Evolutionary conservation across 2,329 filamentous ascomycete genomes (phyloP).

Genomic region (Trichocomaceae sp.): DNA sequence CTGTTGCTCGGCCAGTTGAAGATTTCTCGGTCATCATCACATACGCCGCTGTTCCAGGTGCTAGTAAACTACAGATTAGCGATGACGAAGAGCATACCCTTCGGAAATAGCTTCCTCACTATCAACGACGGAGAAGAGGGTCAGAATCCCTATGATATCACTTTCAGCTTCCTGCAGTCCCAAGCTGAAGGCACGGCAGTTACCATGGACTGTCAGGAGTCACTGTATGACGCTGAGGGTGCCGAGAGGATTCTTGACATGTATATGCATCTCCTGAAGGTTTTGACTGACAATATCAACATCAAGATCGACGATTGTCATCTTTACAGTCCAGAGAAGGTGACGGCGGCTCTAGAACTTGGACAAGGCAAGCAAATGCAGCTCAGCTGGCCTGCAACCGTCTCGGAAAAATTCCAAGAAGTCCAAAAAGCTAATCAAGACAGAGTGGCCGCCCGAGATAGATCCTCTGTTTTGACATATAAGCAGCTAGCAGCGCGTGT

Average conservation of each 20-base stretch:
- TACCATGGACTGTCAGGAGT: background rate
- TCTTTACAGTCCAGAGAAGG: slow-evolving; percentile 13
- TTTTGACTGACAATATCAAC: background rate
- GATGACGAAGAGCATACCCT: background rate
- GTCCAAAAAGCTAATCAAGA: slow-evolving; percentile 5
- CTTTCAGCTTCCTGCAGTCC: background rate
- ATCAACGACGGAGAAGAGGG: background rate
- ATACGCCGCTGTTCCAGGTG: slow-evolving; percentile 47
- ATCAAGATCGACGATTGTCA: background rate
- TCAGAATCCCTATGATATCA: background rate
- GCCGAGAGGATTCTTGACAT: background rate
- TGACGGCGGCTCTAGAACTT: slow-evolving; percentile 15
- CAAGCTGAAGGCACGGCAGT: background rate
- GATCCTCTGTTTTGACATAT: slow-evolving; percentile 29
- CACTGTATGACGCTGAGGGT: background rate
- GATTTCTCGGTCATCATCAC: slow-evolving; percentile 31
- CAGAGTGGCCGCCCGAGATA: slow-evolving; percentile 21
- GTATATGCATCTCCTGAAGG: background rate
- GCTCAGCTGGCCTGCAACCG: slow-evolving; percentile 25
- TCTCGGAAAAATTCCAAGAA: slow-evolving; percentile 24
- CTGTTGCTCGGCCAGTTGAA: slow-evolving; percentile 41
- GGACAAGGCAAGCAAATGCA: slow-evolving; percentile 10
- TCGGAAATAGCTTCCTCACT: background rate
- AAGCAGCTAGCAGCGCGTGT: slow-evolving; percentile 27
- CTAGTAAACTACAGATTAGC: slow-evolving; percentile 39